These are phyloP conservation scores for Aureoboletus auriporus DNA, from an alignment of 768 basidiomycete species.

Conservation along the genomic window DNA sequence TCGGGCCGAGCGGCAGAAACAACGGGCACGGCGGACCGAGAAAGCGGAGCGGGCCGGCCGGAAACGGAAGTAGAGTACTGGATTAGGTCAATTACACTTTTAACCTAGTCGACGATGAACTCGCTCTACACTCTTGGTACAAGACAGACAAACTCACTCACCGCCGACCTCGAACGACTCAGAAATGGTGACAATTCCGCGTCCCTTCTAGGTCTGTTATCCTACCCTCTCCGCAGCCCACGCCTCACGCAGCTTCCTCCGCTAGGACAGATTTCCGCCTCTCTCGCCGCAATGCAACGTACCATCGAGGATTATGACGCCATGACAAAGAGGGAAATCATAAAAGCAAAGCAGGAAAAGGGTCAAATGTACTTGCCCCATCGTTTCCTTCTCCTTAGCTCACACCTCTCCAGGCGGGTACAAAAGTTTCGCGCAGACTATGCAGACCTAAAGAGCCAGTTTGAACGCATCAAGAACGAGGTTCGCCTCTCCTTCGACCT, in stretches of 20 bases:
- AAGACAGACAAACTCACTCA: conserved; percentile 84
- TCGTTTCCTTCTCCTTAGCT: conserved; percentile 3
- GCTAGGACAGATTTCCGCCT: conserved; percentile 96
- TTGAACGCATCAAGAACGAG: conserved; percentile 72
- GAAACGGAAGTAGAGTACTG: conserved; percentile 39
- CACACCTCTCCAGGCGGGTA: conserved; percentile 61
- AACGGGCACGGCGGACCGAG: conserved; percentile 59
- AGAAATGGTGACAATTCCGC: conserved; percentile 77
- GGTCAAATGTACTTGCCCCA: conserved; percentile 67
- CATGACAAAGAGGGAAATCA: conserved; percentile 94
- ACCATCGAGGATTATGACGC: conserved; percentile 97
- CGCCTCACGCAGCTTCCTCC: conserved; percentile 16
- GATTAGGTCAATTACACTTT: background rate
- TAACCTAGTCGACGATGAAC: conserved; percentile 60
- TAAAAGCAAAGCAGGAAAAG: conserved; percentile 95
- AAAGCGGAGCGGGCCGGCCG: conserved; percentile 73
- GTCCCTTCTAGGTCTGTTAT: conserved; percentile 72
- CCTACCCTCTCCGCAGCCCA: background rate
- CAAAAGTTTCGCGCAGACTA: conserved; percentile 91
- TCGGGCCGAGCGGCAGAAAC: conserved; percentile 57
- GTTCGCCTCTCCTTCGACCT: conserved; percentile 15
- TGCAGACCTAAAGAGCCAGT: conserved; percentile 72
- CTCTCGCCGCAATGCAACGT: conserved; percentile 87
- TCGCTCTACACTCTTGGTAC: conserved; percentile 92
- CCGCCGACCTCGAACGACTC: conserved; percentile 81